Evolutionary conservation across 495 filamentous ascomycete species (phyloP).

Genomic region (Penicillium waksmanii): DNA sequence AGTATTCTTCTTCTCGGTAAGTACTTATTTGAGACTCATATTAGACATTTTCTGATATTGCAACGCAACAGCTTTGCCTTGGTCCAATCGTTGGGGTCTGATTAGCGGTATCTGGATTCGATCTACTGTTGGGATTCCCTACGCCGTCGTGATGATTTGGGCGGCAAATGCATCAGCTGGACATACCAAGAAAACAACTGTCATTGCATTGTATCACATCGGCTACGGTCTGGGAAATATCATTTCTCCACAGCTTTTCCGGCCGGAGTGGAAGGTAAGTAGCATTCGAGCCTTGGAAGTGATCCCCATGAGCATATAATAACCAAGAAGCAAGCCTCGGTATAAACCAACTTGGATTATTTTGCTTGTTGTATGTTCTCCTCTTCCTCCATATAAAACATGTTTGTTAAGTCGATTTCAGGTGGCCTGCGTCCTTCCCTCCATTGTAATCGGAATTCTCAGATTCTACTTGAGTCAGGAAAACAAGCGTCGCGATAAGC

Average conservation of each 20-base stretch:
- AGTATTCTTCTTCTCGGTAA: constrained; percentile 37
- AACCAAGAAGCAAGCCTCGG: constrained; percentile 26
- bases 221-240: constrained; percentile 45
- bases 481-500: constrained; percentile 39
- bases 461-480: constrained; percentile 32
- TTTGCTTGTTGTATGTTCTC: constrained; percentile 36
- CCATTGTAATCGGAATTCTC: constrained; percentile 31
- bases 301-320: background rate
- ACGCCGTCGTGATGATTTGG: constrained; percentile 46
- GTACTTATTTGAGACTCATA: background rate
- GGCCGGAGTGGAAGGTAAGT: constrained; percentile 33
- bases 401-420: constrained; percentile 4
- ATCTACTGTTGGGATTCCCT: constrained; percentile 41
- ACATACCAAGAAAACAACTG: constrained; percentile 44
- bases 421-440: constrained; percentile 35
- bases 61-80: constrained; percentile 29
- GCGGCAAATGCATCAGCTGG: constrained; percentile 40
- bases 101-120: constrained; percentile 43
- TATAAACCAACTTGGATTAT: constrained; percentile 46
- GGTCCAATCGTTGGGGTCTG: constrained; percentile 43
- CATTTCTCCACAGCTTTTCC: constrained; percentile 39
- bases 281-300: background rate
- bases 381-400: background rate
- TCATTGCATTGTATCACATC: constrained; percentile 41
- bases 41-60: background rate